phyloP scores from a whole-genome alignment of 345 rosid genomes.

The Corymbia maculata region DNA sequence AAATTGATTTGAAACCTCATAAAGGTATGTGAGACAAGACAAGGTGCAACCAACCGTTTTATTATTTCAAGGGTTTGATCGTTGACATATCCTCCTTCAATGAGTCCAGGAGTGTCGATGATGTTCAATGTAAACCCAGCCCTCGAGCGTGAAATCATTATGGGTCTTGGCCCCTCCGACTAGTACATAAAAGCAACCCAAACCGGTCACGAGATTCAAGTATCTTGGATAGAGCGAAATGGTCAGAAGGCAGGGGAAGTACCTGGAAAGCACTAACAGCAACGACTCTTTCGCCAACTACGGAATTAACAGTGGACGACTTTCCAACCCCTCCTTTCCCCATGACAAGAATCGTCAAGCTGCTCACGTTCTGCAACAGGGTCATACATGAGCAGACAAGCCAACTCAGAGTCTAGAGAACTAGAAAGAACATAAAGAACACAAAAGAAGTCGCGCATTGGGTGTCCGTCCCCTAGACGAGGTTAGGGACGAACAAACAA shows the following conservation, averaged over 20 bases:
- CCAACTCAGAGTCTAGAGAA: not conserved
- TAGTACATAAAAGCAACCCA: conserved; percentile 1
- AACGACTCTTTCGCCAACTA: conserved; percentile 65
- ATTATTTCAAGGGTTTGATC: conserved; percentile 67
- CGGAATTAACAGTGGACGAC: conserved; percentile 80
- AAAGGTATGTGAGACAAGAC: not conserved
- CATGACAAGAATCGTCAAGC: conserved; percentile 72
- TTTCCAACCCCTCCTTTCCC: conserved; percentile 93
- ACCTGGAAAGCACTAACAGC: conserved; percentile 82
- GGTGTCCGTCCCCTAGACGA: not conserved
- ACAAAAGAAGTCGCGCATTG: not conserved
- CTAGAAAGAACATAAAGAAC: not conserved
- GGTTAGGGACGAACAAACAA: not conserved
- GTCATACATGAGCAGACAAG: not conserved
- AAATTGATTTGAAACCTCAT: not conserved
- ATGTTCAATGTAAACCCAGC: conserved; percentile 74
- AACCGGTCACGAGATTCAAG: not conserved
- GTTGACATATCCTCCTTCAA: conserved; percentile 85
- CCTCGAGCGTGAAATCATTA: conserved; percentile 64
- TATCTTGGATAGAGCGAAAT: not conserved
- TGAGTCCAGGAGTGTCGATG: conserved; percentile 83
- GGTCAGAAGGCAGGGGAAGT: not conserved
- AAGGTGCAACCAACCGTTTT: conserved; percentile 39
- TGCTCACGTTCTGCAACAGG: conserved; percentile 41
- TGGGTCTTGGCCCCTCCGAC: conserved; percentile 68